phyloP scores from a whole-genome alignment of 2,329 filamentous ascomycete species.

The Pseudogymnoascus sp. region DNA sequence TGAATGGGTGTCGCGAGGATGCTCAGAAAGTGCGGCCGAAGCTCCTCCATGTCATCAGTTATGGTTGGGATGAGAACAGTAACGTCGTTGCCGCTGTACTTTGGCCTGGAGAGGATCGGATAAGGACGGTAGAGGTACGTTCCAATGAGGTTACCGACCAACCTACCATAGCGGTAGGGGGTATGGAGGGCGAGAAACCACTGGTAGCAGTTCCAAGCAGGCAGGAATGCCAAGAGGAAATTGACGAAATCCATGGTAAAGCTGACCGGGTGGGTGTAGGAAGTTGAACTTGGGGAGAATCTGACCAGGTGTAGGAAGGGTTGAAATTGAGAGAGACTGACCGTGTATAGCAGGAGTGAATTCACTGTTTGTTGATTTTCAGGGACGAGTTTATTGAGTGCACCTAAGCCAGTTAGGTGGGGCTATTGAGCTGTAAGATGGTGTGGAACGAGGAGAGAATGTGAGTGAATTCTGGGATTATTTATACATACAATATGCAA shows the following conservation, averaged over 20 bases:
- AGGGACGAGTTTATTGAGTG: not conserved
- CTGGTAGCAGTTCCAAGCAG: not conserved
- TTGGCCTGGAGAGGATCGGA: constrained; percentile 73
- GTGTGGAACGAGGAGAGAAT: not conserved
- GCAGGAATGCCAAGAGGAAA: not conserved
- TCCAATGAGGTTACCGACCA: constrained; percentile 76
- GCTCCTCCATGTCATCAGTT: constrained; percentile 75
- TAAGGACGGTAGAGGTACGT: constrained; percentile 85
- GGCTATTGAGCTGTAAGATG: not conserved
- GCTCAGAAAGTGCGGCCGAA: constrained; percentile 72
- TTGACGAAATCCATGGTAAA: not conserved
- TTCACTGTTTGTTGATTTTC: not conserved
- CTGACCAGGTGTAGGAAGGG: too few species aligned
- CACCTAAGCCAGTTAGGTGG: not conserved
- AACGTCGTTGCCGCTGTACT: constrained; percentile 66
- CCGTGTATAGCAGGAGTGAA: not conserved
- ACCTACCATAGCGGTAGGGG: constrained; percentile 75
- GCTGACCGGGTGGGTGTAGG: too few species aligned
- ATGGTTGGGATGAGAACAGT: constrained; percentile 93
- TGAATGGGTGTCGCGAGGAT: constrained; percentile 63
- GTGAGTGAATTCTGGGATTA: not conserved
- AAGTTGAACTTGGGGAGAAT: not conserved
- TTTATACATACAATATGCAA: not conserved
- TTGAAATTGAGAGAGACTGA: too few species aligned
- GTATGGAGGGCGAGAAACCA: constrained; percentile 39